A percentile compares a stretch with the other conserved stretches of the same genome.
These are phyloP conservation scores for Forsythia viridissima DNA, from an alignment of 257 asterid genomes.

Conservation along the genomic window DNA sequence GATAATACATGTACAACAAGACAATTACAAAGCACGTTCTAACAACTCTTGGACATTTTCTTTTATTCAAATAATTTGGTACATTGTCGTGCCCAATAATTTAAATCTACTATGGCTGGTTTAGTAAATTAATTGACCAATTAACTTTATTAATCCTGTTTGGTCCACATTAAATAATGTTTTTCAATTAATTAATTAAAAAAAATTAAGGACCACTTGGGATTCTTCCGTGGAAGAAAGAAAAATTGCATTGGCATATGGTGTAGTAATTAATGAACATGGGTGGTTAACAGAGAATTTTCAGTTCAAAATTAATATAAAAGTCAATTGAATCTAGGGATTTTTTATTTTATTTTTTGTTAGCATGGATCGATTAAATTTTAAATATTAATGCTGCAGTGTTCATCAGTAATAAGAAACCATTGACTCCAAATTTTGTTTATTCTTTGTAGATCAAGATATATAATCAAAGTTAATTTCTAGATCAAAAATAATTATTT, in stretches of 20 bases:
- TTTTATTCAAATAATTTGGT: neutral
- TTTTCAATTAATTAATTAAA: neutral
- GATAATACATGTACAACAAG: neutral
- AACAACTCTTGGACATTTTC: slow-evolving; percentile 20
- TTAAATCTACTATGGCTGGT: no score
- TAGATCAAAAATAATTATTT: no score
- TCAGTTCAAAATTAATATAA: slow-evolving; percentile 8
- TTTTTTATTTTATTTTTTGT: neutral
- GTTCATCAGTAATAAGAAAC: neutral
- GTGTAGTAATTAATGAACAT: slow-evolving; percentile 28
- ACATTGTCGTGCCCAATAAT: neutral
- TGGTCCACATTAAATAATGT: neutral
- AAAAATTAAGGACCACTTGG: slow-evolving; percentile 7
- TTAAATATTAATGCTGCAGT: neutral
- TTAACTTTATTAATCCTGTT: neutral
- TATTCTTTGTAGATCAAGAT: neutral
- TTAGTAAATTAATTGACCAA: slow-evolving; percentile 9
- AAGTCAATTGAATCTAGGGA: neutral
- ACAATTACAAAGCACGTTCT: slow-evolving; percentile 28
- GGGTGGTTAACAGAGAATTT: slow-evolving; percentile 18
- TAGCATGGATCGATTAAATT: neutral
- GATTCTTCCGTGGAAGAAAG: neutral
- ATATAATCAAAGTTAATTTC: no score
- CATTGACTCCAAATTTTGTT: neutral
- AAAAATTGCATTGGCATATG: slow-evolving; percentile 20